A percentile compares a stretch with the other conserved stretches of the same genome.
Evolutionary conservation across 345 rosid species (phyloP).

Genomic region (Euphorbia peplus): DNA sequence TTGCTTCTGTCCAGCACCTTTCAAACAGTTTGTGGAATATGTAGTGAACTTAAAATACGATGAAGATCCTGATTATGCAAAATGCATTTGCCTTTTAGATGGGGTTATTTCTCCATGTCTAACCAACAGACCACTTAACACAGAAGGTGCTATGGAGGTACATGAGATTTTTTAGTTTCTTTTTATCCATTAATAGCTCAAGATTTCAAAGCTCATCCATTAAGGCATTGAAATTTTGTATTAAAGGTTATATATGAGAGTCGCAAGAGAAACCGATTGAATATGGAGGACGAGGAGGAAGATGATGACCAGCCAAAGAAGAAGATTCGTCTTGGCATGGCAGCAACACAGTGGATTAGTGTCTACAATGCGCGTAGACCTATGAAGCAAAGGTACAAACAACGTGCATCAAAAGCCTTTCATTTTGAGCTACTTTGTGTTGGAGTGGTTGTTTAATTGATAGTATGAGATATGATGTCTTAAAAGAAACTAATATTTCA

Average conservation of each 20-base stretch:
- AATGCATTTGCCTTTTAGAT: conserved; percentile 74
- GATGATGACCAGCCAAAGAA: conserved; percentile 92
- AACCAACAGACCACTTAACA: conserved; percentile 73
- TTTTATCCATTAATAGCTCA: not conserved
- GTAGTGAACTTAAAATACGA: conserved; percentile 90
- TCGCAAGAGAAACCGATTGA: conserved; percentile 73
- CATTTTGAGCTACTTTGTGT: conserved; percentile 2
- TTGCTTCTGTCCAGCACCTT: conserved; percentile 84
- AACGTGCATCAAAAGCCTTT: conserved; percentile 4
- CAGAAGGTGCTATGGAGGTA: conserved; percentile 97
- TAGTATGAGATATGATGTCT: not conserved
- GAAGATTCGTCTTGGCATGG: conserved; percentile 80
- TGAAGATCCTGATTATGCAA: conserved; percentile 93
- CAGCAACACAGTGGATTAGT: conserved; percentile 92
- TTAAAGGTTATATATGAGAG: conserved; percentile 42
- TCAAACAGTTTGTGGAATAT: conserved; percentile 80
- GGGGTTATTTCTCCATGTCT: conserved; percentile 65
- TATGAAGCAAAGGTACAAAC: conserved; percentile 84
- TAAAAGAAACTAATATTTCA: not conserved
- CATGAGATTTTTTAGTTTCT: conserved; percentile 14
- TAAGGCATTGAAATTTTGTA: not conserved
- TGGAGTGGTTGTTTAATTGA: not conserved
- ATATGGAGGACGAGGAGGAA: conserved; percentile 52
- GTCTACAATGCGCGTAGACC: conserved; percentile 91
- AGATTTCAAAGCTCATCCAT: not conserved